Base-by-base conservation (phyloP, 2,329 filamentous ascomycete species). In the Alternaria arbusti region DNA sequence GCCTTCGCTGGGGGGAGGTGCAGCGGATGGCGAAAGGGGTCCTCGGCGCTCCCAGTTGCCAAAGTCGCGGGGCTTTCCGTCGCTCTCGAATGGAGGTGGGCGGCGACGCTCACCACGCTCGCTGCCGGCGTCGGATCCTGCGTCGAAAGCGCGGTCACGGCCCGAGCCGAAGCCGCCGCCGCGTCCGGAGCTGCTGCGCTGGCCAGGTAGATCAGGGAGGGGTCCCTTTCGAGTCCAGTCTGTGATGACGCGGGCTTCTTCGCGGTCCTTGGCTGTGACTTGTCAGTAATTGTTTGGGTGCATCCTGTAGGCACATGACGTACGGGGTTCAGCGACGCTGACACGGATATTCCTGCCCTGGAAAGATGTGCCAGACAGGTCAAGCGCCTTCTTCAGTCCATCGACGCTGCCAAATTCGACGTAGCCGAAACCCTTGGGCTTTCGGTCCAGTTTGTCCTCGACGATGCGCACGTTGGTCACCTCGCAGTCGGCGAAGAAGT, bases 401-500 rank as follows among this genome's bases (percentile, higher is more conserved):
- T 98, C 95, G 47, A 96, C 84, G 55, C 89, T 90, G 70, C 86
- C 89, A 76, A 99, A 99, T 81, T 99, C 96, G 70, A 97, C 95
- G 80, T 99, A 99, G 66, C 95, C 96, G 76, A 99, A 99, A 52
- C 96, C 96, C 86, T 99, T 99, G 70, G 96, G 96, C 77, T 94
- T 94, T 81, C 91, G 89, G 78, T 96, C 91, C 80, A 97, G 87
- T 78, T 95, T 96, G 82, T 99, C 96, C 84, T 97, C 95, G 68
- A 99, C 97, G 74, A 99, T 94, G 75, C 96, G 92, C 70, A 99
- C 93, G 79, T 89, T 97, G 70, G 91, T 91, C 73, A 97, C 90
- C 69, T 93, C 88, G 81, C 95, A 97, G 60, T 87, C 92, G 56
- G 86, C 84, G 78, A 99, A 97, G 78, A 98, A 96, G 56, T 94